Percentiles rank a stretch among this genome's conserved stretches.
These are phyloP conservation scores for Rhododendron molle DNA, from an alignment of 148 eudicot genomes.

Conservation along the genomic window DNA sequence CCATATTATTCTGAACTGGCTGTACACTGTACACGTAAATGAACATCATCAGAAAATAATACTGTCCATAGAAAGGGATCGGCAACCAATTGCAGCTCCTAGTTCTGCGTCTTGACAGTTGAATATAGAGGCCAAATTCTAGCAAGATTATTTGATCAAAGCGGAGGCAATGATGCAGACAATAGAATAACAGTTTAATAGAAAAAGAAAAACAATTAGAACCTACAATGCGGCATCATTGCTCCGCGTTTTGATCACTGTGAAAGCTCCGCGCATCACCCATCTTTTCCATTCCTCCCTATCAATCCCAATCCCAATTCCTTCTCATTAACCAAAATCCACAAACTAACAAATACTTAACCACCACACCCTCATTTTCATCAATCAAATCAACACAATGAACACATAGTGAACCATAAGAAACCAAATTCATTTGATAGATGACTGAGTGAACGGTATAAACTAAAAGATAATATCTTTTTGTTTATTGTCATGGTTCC, in stretches of 20 bases:
- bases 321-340: slow-evolving; percentile 33
- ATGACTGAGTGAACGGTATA: neutral
- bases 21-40: neutral
- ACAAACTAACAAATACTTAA: slow-evolving; percentile 14
- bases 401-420: neutral
- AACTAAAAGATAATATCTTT: neutral
- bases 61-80: neutral
- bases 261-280: slow-evolving; percentile 61
- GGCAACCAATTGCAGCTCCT: neutral
- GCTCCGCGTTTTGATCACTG: slow-evolving; percentile 39
- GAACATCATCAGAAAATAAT: neutral
- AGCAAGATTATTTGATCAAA: neutral
- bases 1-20: neutral
- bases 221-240: slow-evolving; percentile 48
- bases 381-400: slow-evolving; percentile 13
- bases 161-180: neutral
- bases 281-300: slow-evolving; percentile 88
- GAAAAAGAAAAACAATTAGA: slow-evolving; percentile 21
- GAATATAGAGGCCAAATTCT: neutral
- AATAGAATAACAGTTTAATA: neutral
- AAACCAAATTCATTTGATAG: neutral
- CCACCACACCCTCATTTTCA: slow-evolving; percentile 2
- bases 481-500: slow-evolving; percentile 20
- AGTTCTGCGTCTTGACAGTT: neutral
- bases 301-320: slow-evolving; percentile 55